A percentile compares a stretch with the other conserved stretches of the same genome.
Evolutionary conservation across 225 moss, liverwort and hornwort species (phyloP).

Genomic region (Asterella californica): DNA sequence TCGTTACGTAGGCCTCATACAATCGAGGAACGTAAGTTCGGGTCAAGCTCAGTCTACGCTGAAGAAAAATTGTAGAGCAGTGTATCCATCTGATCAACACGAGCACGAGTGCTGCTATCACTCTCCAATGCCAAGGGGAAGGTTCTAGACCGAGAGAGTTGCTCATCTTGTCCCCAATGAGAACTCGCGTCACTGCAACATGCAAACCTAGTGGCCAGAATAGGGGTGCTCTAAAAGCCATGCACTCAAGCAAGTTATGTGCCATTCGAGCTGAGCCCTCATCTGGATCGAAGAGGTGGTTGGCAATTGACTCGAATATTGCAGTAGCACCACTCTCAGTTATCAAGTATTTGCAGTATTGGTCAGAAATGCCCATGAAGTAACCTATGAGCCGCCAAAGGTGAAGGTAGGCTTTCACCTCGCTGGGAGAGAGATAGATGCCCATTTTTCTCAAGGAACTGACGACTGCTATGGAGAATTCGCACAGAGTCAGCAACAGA

Average conservation of each 20-base stretch:
- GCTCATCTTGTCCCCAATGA: conserved; percentile 17
- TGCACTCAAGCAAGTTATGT: not conserved
- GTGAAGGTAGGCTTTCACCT: conserved; percentile 15
- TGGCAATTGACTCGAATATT: not conserved
- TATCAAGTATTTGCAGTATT: not conserved
- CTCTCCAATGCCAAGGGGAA: conserved; percentile 5
- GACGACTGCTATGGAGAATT: conserved; percentile 5
- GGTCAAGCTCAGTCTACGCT: not conserved
- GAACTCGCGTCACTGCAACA: not conserved
- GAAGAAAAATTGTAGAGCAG: not conserved
- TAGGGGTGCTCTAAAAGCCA: conserved; percentile 1
- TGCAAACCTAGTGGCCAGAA: not conserved
- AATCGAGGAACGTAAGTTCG: not conserved
- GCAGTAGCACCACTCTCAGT: conserved; percentile 1
- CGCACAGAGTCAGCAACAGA: not conserved
- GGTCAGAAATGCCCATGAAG: not conserved
- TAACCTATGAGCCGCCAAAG: conserved; percentile 14
- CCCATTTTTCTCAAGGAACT: not conserved
- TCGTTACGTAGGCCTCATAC: not conserved
- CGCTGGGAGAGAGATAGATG: not conserved
- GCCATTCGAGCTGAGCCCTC: not conserved
- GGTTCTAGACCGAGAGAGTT: not conserved
- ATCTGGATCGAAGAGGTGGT: conserved; percentile 10
- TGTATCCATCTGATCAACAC: not conserved
- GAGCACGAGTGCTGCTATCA: not conserved